Conservation (phyloP, 139 green algal species). For the Haematococcus lacustris region DNA sequence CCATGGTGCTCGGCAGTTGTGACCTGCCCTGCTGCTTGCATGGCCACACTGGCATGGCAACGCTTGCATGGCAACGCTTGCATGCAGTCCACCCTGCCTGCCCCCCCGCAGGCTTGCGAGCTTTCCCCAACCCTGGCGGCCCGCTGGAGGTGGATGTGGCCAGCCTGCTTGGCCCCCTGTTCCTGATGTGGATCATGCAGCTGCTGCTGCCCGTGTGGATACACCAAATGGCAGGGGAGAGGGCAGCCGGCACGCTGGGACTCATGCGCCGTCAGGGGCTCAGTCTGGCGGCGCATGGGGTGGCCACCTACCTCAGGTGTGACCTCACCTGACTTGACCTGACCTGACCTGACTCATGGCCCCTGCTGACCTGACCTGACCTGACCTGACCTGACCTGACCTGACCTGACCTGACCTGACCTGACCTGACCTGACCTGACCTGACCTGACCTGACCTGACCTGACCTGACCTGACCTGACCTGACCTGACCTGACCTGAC, state of each 20-base stretch:
- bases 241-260: conserved; percentile 53
- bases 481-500: no score
- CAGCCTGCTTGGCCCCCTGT: conserved; percentile 74
- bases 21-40: background rate
- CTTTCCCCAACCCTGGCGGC: conserved; percentile 55
- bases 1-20: no score
- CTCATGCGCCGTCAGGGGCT: conserved; percentile 80
- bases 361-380: no score
- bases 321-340: no score
- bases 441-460: no score
- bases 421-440: no score
- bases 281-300: conserved; percentile 28
- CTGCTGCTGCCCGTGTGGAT: conserved; percentile 46
- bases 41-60: background rate
- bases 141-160: conserved; percentile 66
- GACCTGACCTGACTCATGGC: no score
- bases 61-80: background rate
- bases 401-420: no score
- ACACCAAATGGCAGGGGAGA: conserved; percentile 34
- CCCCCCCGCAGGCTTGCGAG: conserved; percentile 39
- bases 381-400: no score
- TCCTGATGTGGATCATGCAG: conserved; percentile 76
- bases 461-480: no score
- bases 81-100: background rate
- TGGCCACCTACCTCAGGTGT: conserved; percentile 54